Evolutionary conservation across 2,329 filamentous ascomycete genomes (phyloP).

Genomic region (Zasmidium cellare): DNA sequence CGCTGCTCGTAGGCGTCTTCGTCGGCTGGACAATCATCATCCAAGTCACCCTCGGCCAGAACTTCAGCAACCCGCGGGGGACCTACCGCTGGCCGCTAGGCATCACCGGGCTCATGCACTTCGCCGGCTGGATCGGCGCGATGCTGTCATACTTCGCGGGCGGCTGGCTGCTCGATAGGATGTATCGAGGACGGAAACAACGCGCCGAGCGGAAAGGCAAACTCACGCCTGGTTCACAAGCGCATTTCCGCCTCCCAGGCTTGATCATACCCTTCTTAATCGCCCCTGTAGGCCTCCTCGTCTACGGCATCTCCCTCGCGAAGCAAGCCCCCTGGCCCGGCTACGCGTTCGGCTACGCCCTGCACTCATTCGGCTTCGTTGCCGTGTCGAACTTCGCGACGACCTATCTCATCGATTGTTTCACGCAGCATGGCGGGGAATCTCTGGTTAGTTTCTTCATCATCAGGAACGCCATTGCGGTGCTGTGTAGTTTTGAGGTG

Average conservation of each 20-base stretch:
- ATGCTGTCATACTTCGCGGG: slow-evolving; percentile 26
- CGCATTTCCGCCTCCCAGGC: neutral
- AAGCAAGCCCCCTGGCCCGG: slow-evolving; percentile 23
- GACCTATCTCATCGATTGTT: slow-evolving; percentile 33
- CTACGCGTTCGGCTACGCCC: slow-evolving; percentile 28
- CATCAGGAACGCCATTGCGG: slow-evolving; percentile 30
- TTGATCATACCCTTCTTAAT: slow-evolving; percentile 29
- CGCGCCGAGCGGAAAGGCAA: slow-evolving; percentile 1
- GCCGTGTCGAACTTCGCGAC: slow-evolving; percentile 31
- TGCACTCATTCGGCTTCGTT: slow-evolving; percentile 35
- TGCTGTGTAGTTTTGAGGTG: slow-evolving; percentile 29
- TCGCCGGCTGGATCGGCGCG: slow-evolving; percentile 26
- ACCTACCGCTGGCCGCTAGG: slow-evolving; percentile 24
- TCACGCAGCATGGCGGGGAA: slow-evolving; percentile 29
- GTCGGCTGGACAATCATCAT: slow-evolving; percentile 32
- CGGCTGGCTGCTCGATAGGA: slow-evolving; percentile 31
- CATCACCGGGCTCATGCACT: slow-evolving; percentile 24
- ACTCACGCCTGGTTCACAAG: neutral
- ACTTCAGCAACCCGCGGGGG: slow-evolving; percentile 14
- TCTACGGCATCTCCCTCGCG: slow-evolving; percentile 32
- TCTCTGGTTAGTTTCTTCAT: slow-evolving; percentile 32
- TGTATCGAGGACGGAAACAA: slow-evolving; percentile 25
- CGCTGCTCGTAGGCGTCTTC: slow-evolving; percentile 25
- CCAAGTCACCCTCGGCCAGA: slow-evolving; percentile 25
- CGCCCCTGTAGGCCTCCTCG: slow-evolving; percentile 32